phyloP scores from a whole-genome alignment of 306 rosid genomes.

The Medicago ruthenica region DNA sequence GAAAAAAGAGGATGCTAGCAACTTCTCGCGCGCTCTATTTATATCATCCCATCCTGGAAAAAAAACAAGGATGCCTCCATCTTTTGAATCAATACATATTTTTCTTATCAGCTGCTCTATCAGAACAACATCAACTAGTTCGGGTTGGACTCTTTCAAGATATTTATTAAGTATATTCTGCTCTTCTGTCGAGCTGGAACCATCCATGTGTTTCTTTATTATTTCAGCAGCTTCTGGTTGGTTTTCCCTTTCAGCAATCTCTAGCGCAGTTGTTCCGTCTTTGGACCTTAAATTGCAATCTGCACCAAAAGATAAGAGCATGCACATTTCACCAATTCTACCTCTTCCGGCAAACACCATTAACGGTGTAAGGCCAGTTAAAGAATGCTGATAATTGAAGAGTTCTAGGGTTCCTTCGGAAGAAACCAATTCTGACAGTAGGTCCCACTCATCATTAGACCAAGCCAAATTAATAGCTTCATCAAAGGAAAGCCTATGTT shows the following conservation, averaged over 20 bases:
- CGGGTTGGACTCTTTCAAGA: constrained; percentile 63
- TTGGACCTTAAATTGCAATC: constrained; percentile 68
- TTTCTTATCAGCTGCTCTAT: constrained; percentile 71
- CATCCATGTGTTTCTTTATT: constrained; percentile 61
- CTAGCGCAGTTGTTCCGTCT: constrained; percentile 73
- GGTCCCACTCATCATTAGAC: constrained; percentile 78
- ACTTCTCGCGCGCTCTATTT: constrained; percentile 69
- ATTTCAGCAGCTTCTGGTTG: constrained; percentile 68
- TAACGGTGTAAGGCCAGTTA: constrained; percentile 74
- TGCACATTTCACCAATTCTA: constrained; percentile 76
- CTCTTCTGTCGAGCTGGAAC: constrained; percentile 58
- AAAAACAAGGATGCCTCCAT: constrained; percentile 93
- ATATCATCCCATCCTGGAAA: constrained; percentile 99
- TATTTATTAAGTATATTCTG: constrained; percentile 61
- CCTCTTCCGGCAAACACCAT: constrained; percentile 97
- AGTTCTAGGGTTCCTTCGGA: constrained; percentile 55
- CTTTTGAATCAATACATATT: constrained; percentile 79
- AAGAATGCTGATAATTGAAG: constrained; percentile 85
- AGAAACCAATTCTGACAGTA: constrained; percentile 77
- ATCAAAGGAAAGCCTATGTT: constrained; percentile 71
- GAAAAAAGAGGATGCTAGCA: constrained; percentile 65
- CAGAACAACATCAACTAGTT: constrained; percentile 70
- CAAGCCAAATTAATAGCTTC: constrained; percentile 89
- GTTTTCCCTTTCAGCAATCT: constrained; percentile 69
- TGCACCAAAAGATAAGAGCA: constrained; percentile 85